These are phyloP conservation scores for Puccinellia tenuiflora DNA, from an alignment of 176 grass and related monocot species.

Conservation along the genomic window DNA sequence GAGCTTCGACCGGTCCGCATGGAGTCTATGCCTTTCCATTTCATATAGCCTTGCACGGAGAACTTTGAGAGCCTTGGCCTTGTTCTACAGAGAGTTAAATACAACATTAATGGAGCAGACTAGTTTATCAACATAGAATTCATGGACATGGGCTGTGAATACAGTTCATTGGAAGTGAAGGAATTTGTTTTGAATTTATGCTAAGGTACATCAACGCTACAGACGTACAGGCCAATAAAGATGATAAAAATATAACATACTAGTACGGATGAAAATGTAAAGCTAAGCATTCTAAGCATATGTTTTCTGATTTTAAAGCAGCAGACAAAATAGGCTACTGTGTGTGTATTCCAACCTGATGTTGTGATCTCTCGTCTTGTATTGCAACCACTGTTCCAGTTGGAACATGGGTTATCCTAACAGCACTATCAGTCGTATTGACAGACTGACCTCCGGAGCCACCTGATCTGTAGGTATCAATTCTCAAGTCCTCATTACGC, in stretches of 20 bases:
- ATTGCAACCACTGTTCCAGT: conserved; percentile 81
- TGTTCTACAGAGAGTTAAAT: conserved; percentile 49
- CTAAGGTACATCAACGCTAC: conserved; percentile 2
- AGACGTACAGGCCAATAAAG: background rate
- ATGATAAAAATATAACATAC: background rate
- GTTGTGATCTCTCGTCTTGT: conserved; percentile 98
- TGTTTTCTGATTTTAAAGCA: background rate
- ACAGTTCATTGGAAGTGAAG: background rate
- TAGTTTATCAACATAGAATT: background rate
- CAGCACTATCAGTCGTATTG: conserved; percentile 91
- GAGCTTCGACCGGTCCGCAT: conserved; percentile 79
- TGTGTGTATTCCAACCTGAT: conserved; percentile 46
- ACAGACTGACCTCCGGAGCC: conserved; percentile 90
- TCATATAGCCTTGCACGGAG: conserved; percentile 80
- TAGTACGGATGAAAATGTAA: background rate
- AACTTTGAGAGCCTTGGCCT: conserved; percentile 92
- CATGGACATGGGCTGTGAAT: background rate
- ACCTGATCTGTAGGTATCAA: conserved; percentile 89
- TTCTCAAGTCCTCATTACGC: conserved; percentile 80
- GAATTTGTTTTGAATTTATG: background rate
- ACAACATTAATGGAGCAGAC: background rate
- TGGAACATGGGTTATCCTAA: conserved; percentile 91
- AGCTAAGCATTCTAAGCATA: background rate
- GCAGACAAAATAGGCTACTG: background rate
- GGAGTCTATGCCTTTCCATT: conserved; percentile 73